Base-by-base conservation (phyloP, 805 yeast species). In the Saitoella complicata region DNA sequence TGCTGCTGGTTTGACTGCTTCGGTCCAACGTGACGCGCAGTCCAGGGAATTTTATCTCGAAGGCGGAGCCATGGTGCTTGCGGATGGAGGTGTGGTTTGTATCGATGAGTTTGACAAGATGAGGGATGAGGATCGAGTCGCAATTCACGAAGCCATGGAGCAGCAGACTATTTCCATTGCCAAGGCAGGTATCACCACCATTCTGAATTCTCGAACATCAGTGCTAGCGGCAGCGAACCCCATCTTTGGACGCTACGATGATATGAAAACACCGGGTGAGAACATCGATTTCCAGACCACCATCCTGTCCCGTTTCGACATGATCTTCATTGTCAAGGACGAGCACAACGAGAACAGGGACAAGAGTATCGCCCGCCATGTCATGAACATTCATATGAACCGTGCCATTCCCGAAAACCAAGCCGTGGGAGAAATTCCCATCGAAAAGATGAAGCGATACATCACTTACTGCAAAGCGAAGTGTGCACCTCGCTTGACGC, bases 11-110 rank as follows among this genome's bases (percentile, higher is more conserved):
- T 72, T 91, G 63, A 91, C 99, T 1, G 98, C 98, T 0, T 80
- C 94, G 11, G 97, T 91, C 12, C 98, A 88, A 65, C 73, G 95
- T 60, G 97, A 91, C 60, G 71, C 84, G 1, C 68, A 70, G 29
- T 82, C 95, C 0, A 69, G 95, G 51, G 98, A 91, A 55, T 91
- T 88, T 61, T 88, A 83, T 60, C 68, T 91, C 44, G 99, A 91
- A 71, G 98, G 99, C 48, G 99, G 99, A 64, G 99, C 99, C 6
- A 87, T 91, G 96, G 98, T 91, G n/a, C 68, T 91, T 42, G 98
- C 99, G 0, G 98, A 91, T 65, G 97, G 97, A 37, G 99, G 99
- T 52, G 96, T 91, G 42, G 96, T 88, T 41, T 91, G 97, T 71
- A 91, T 91, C 58, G 99, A 91, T 68, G 99, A 91, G 71, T 91